Evolutionary conservation across 2,329 filamentous ascomycete genomes (phyloP).

Genomic region (Pseudogymnoascus verrucosus): DNA sequence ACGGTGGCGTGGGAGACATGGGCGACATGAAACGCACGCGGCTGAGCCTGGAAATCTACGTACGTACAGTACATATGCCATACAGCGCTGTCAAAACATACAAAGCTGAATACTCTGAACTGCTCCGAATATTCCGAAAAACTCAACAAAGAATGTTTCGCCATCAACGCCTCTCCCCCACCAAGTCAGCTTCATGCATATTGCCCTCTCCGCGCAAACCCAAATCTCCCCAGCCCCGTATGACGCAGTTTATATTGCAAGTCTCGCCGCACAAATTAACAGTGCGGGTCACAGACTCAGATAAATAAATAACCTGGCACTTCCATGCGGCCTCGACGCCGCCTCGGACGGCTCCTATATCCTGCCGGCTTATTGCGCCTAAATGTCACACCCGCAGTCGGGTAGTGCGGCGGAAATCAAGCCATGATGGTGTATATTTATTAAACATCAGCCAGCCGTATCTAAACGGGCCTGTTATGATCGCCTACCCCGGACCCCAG

Average conservation of each 20-base stretch:
- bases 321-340: neutral
- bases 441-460: neutral
- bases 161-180: neutral
- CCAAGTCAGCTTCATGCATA: constrained; percentile 1
- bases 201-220: neutral
- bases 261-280: neutral
- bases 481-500: neutral
- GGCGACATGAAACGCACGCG: constrained; percentile 2
- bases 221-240: neutral
- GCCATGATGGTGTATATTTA: neutral
- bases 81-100: neutral
- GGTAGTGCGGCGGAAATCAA: neutral
- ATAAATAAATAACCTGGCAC: neutral
- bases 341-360: neutral
- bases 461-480: neutral
- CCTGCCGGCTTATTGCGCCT: neutral
- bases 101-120: neutral
- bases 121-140: neutral
- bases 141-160: neutral
- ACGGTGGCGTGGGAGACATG: neutral
- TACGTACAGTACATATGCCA: neutral
- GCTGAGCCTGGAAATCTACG: neutral
- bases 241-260: neutral
- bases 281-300: neutral
- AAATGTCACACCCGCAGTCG: neutral